phyloP scores from a whole-genome alignment of 2,329 filamentous ascomycete species.

The Cercospora beticola region DNA sequence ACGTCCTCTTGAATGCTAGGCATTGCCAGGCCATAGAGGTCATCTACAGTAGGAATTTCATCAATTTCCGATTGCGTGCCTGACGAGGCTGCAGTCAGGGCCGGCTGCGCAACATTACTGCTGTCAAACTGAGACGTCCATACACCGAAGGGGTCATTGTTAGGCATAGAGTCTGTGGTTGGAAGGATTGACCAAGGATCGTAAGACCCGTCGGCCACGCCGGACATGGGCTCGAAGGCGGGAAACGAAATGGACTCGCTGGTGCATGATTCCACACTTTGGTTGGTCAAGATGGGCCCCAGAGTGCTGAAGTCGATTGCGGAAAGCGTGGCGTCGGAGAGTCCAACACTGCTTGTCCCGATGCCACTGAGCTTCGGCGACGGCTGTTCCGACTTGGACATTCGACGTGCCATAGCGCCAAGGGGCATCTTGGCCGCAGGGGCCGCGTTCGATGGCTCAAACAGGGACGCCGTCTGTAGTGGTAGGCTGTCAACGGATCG shows the following conservation, averaged over 20 bases:
- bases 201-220: slow-evolving; percentile 30
- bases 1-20: slow-evolving; percentile 36
- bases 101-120: slow-evolving; percentile 36
- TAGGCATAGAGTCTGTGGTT: slow-evolving; percentile 33
- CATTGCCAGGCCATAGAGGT: slow-evolving; percentile 34
- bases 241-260: slow-evolving; percentile 28
- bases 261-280: slow-evolving; percentile 26
- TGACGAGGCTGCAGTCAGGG: slow-evolving; percentile 41
- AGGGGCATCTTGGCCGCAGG: slow-evolving; percentile 12
- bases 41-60: slow-evolving; percentile 39
- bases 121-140: slow-evolving; percentile 33
- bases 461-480: slow-evolving; percentile 14
- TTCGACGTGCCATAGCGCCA: slow-evolving; percentile 19
- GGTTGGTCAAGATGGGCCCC: slow-evolving; percentile 28
- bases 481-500: slow-evolving; percentile 56
- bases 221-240: slow-evolving; percentile 31
- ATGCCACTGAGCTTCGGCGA: slow-evolving; percentile 30
- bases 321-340: slow-evolving; percentile 23
- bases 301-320: slow-evolving; percentile 32
- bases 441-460: slow-evolving; percentile 18
- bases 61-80: slow-evolving; percentile 42
- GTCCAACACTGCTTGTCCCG: slow-evolving; percentile 19
- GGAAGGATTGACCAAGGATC: slow-evolving; percentile 36
- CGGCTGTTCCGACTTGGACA: slow-evolving; percentile 36
- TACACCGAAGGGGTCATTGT: slow-evolving; percentile 38